Percentiles rank a stretch among this genome's conserved stretches.
These are phyloP conservation scores for Hibiscus mutabilis DNA, from an alignment of 345 rosid species.

Conservation along the genomic window DNA sequence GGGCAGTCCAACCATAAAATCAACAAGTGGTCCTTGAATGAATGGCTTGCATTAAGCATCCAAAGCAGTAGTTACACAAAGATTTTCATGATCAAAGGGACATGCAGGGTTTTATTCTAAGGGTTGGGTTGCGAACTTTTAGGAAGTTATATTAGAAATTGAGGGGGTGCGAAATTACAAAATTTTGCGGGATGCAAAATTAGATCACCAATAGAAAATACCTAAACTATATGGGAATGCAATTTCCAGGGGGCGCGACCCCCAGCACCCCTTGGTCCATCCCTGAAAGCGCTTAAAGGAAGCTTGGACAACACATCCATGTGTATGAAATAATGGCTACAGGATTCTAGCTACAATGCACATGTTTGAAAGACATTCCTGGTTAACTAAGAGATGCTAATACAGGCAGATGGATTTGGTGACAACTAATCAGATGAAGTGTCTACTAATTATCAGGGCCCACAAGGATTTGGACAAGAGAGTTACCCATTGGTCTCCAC, in stretches of 20 bases:
- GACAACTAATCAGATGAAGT: slow-evolving; percentile 21
- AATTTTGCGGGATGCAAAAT: no score
- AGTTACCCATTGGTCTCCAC: slow-evolving; percentile 42
- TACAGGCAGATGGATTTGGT: slow-evolving; percentile 8
- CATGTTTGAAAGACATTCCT: slow-evolving; percentile 22
- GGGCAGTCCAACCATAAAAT: slow-evolving; percentile 8
- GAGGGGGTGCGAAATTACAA: no score
- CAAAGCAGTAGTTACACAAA: not conserved
- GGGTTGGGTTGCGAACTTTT: no score
- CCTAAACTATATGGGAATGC: no score
- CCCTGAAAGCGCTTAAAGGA: not conserved
- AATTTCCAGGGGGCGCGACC: no score
- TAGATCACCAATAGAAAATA: no score
- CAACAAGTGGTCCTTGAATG: slow-evolving; percentile 1
- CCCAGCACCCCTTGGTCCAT: no score
- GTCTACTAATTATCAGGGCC: slow-evolving; percentile 31
- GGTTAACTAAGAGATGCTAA: slow-evolving; percentile 16
- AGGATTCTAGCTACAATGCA: slow-evolving; percentile 4
- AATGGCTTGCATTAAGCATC: not conserved
- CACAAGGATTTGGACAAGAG: slow-evolving; percentile 29
- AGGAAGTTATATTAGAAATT: no score
- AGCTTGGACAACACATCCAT: slow-evolving; percentile 11
- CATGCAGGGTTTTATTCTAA: no score
- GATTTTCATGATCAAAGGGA: not conserved
- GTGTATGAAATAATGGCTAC: slow-evolving; percentile 13